These are phyloP conservation scores for Paxillus involutus DNA, from an alignment of 768 basidiomycete species.

Conservation along the genomic window DNA sequence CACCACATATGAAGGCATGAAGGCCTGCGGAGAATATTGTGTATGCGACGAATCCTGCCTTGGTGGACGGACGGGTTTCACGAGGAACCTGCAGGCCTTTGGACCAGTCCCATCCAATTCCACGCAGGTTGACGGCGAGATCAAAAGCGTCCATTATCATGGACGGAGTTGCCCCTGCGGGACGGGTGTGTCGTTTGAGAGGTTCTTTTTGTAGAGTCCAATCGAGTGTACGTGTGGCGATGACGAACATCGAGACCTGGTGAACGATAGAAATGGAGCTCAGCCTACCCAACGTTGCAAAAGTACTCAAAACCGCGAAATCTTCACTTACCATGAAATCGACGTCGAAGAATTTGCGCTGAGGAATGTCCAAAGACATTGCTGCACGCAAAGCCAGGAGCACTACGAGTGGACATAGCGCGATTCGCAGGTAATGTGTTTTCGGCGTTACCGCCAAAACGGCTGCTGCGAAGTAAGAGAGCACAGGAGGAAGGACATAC, in stretches of 20 bases:
- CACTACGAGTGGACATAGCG: conserved; percentile 46
- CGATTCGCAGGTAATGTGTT: conserved; percentile 43
- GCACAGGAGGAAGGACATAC: conserved; percentile 40
- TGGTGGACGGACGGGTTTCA: conserved; percentile 43
- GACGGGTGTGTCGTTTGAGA: conserved; percentile 11
- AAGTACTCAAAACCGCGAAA: too few species aligned
- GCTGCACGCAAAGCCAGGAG: conserved; percentile 42
- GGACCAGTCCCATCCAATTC: conserved; percentile 64
- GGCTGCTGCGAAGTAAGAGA: conserved; percentile 48
- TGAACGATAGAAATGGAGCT: not conserved
- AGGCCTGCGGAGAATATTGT: conserved; percentile 34
- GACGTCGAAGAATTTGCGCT: conserved; percentile 4
- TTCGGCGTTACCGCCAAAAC: conserved; percentile 46
- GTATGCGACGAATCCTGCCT: conserved; percentile 34
- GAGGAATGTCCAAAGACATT: conserved; percentile 2
- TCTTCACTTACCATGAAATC: conserved; percentile 9
- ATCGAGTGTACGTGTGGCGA: conserved; percentile 14
- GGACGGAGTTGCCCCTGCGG: not conserved
- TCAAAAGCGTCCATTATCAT: conserved; percentile 44
- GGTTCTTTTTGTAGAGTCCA: conserved; percentile 15
- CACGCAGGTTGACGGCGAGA: conserved; percentile 51
- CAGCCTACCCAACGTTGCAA: not conserved
- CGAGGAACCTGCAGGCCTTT: conserved; percentile 23
- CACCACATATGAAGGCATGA: conserved; percentile 43
- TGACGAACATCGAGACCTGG: conserved; percentile 14